Percentiles rank a stretch among this genome's conserved stretches.
Evolutionary conservation across 2,329 filamentous ascomycete genomes (phyloP).

Genomic region (Curvularia spicifera): DNA sequence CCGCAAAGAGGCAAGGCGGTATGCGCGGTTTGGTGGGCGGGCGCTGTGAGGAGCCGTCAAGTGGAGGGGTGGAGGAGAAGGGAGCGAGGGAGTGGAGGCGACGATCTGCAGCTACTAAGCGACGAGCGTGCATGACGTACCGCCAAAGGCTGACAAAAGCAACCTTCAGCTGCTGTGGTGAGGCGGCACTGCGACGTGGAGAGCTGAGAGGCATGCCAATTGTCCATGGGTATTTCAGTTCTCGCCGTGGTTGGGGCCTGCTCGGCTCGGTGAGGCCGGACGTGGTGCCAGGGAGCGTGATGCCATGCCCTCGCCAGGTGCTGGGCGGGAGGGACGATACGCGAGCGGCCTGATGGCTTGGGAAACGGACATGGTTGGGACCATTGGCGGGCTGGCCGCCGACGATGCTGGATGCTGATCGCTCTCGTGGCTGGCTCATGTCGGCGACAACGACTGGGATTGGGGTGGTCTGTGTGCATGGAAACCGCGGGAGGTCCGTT

Average conservation of each 20-base stretch:
- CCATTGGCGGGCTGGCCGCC: constrained; percentile 1
- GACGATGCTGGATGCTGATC: constrained; percentile 15
- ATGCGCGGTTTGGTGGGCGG: constrained; percentile 4
- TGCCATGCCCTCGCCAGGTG: background rate
- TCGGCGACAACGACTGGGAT: background rate
- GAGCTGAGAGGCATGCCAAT: background rate
- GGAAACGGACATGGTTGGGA: background rate
- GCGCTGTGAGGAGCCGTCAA: constrained; percentile 1
- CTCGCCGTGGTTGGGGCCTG: background rate
- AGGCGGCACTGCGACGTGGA: background rate
- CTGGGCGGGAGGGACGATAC: constrained; percentile 2
- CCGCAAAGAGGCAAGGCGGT: constrained; percentile 1
- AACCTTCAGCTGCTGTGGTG: background rate
- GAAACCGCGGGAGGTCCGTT: constrained; percentile 13
- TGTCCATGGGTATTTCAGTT: background rate
- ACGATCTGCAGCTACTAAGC: constrained; percentile 7
- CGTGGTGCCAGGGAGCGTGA: background rate
- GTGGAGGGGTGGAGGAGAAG: constrained; percentile 2
- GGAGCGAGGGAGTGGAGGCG: background rate
- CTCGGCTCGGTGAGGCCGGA: background rate
- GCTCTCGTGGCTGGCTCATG: constrained; percentile 6
- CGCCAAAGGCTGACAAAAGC: constrained; percentile 2
- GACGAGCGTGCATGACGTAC: constrained; percentile 10
- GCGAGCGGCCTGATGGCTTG: background rate
- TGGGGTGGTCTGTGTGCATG: background rate